Base-by-base conservation (phyloP, 2,329 filamentous ascomycete species). In the Fusarium setosum region DNA sequence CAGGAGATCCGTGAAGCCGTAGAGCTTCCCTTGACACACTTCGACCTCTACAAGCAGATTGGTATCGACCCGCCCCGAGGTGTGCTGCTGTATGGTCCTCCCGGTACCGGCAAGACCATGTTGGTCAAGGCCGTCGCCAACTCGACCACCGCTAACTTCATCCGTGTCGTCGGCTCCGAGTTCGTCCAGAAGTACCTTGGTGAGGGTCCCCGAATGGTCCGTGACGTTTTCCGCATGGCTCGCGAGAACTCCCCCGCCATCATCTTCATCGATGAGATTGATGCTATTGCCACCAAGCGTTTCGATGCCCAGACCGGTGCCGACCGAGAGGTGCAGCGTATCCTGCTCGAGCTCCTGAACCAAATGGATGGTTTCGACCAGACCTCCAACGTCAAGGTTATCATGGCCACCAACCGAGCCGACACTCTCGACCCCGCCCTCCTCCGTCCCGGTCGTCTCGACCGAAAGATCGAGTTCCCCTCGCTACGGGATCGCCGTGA, bases 321-420 rank as follows among this genome's bases (percentile, higher is more conserved):
- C 69, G 96, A 99, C 77, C 90, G 96, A 82, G 96, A 99, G 81
- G 96, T 99, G 15, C 96, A 99, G 83, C 95, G 96, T 86, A 99
- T 99, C 75, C 85, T 99, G 60, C 90, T 99, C 61, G 96, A 99
- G 80, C 84, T 99, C 70, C 90, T 99, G 67, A 99, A 99, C 83
- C 96, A 99, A 82, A 99, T 99, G 96, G 96, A 99, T 78, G 96
- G 96, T 68, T 99, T 99, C 83, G 96, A 99, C 79, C 96, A 99
- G 81, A 97, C 94, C 1, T 92, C 93, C 78, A 99, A 99, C 80
- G 96, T 99, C 81, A 99, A 99, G 84, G 96, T 99, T 77, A 99
- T 99, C 83, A 99, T 99, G 96, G 96, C 96, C 70, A 99, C 96
- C 70, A 99, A 99, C 84, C 92, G 96, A 77, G 95, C 96, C 69